Conservation (phyloP, 2,329 filamentous ascomycete genomes). For the Cordyceps tenuipes region DNA sequence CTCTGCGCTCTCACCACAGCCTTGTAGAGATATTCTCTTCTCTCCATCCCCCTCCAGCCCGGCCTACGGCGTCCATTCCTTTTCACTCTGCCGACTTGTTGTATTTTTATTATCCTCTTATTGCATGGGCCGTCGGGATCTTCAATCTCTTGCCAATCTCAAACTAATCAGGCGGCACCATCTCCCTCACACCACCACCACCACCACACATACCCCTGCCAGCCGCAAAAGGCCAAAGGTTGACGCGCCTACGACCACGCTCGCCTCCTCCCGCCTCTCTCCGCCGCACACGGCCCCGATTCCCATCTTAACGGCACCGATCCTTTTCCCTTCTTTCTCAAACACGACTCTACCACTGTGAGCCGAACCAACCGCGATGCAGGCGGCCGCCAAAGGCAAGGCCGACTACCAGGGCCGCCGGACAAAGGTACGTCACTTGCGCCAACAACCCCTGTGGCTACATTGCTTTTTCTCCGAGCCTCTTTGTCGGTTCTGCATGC, state of each 20-base stretch:
- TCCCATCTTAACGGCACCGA: not conserved
- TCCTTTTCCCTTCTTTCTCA: not conserved
- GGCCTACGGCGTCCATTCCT: slow-evolving; percentile 3
- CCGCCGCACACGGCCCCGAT: not conserved
- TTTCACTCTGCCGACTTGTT: not conserved
- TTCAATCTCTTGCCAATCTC: not conserved
- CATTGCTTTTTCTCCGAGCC: not conserved
- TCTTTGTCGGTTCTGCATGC: not conserved
- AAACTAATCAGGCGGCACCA: not conserved
- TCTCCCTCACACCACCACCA: not conserved
- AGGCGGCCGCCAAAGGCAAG: slow-evolving; percentile 41
- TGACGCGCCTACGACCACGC: not conserved
- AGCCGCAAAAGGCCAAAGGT: not conserved
- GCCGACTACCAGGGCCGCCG: slow-evolving; percentile 52
- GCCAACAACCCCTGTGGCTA: not conserved
- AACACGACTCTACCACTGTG: not conserved
- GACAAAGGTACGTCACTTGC: slow-evolving; percentile 42
- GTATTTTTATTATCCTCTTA: not conserved
- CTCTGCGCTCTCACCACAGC: not conserved
- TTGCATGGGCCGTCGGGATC: not conserved
- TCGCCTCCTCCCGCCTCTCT: not conserved
- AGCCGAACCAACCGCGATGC: not conserved
- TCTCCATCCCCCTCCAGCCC: not conserved
- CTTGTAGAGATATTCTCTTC: not conserved
- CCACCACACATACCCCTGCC: not conserved